phyloP scores from a whole-genome alignment of 1,139 yeast species.

The Sugiyamaella pinicola region DNA sequence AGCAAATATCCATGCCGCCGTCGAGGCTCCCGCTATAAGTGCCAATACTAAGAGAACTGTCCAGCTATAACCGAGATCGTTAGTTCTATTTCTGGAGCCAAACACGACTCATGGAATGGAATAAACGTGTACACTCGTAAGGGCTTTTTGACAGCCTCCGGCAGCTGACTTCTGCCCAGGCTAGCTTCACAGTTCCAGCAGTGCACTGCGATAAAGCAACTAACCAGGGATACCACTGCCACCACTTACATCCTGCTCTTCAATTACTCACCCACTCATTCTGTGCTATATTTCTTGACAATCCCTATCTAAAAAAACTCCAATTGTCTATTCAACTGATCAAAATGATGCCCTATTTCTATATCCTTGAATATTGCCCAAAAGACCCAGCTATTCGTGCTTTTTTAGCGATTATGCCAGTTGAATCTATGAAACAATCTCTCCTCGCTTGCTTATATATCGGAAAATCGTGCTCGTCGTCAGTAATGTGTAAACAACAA shows the following conservation, averaged over 20 bases:
- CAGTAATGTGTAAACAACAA: no score
- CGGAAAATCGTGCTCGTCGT: no score
- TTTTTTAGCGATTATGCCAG: background rate
- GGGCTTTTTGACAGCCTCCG: no score
- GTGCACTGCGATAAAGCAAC: background rate
- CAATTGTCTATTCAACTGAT: background rate
- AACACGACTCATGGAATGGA: background rate
- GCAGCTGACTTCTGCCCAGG: no score
- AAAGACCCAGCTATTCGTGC: background rate
- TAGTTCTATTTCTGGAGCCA: slow-evolving; percentile 11
- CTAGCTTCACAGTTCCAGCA: no score
- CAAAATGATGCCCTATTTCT: no score
- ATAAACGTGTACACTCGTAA: background rate
- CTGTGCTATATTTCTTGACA: slow-evolving; percentile 4
- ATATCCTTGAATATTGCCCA: background rate
- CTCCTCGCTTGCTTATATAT: background rate
- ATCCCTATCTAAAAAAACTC: background rate
- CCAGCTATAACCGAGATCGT: slow-evolving; percentile 49
- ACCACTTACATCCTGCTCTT: background rate
- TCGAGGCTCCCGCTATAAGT: slow-evolving; percentile 60
- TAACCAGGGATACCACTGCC: background rate
- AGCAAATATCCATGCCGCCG: slow-evolving; percentile 64
- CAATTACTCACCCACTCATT: slow-evolving; percentile 32
- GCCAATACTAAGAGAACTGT: slow-evolving; percentile 69
- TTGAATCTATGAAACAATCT: background rate